These are phyloP conservation scores for Postia placenta DNA, from an alignment of 768 basidiomycete genomes.

Conservation along the genomic window DNA sequence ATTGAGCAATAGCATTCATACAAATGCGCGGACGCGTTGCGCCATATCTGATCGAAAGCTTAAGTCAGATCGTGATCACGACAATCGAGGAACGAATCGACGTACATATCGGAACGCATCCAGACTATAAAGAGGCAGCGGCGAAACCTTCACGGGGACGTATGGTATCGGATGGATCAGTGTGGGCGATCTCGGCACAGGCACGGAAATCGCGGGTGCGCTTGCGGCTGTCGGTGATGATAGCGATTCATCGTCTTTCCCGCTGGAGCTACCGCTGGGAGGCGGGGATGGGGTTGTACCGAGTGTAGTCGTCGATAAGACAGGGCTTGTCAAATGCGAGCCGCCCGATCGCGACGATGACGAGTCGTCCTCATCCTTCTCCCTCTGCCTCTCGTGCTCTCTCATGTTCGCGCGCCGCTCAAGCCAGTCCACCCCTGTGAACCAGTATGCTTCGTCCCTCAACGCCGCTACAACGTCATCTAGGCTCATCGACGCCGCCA, in stretches of 20 bases:
- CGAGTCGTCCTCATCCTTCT: conserved; percentile 40
- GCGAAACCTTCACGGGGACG: conserved; percentile 49
- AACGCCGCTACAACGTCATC: conserved; percentile 58
- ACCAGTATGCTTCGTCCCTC: conserved; percentile 60
- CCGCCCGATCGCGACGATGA: conserved; percentile 44
- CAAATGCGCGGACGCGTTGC: conserved; percentile 64
- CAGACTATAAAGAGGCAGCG: conserved; percentile 50
- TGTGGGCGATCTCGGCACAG: conserved; percentile 54
- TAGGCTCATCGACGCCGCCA: conserved; percentile 46
- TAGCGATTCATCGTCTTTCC: conserved; percentile 27
- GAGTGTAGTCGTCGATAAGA: conserved; percentile 65
- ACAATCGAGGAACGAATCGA: conserved; percentile 11
- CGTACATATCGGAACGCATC: conserved; percentile 54
- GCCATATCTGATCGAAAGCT: conserved; percentile 50
- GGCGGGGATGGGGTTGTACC: conserved; percentile 78
- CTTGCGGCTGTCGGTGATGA: conserved; percentile 19
- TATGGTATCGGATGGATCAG: conserved; percentile 65
- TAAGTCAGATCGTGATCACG: not conserved
- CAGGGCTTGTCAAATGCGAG: conserved; percentile 65
- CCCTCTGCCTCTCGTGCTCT: conserved; percentile 19
- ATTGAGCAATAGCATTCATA: conserved; percentile 72
- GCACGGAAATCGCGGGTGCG: conserved; percentile 36
- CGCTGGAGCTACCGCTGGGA: conserved; percentile 36
- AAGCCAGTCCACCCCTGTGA: conserved; percentile 67
- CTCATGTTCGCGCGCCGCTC: conserved; percentile 36